Evolutionary conservation across 2,329 filamentous ascomycete species (phyloP), one percentile per base, ranked within the genome.

Genomic region (Botrytis tulipae): DNA sequence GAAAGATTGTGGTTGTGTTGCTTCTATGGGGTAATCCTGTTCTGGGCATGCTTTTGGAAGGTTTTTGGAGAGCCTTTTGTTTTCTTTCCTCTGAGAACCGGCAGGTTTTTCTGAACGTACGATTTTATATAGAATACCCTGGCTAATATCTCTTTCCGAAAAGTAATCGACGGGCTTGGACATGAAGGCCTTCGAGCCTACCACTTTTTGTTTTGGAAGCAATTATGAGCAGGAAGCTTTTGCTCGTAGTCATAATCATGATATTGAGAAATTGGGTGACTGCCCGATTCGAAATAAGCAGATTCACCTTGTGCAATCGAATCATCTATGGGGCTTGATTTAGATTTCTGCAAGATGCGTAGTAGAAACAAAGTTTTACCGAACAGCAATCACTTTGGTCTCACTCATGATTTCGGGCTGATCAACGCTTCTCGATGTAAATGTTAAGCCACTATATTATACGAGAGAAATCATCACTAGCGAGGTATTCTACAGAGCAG

Each of bases 211-310:
- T 18, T 29, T 54, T n/a, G 14, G 3, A 12, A 54, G 12, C 6
- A 18, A 29, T 2, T 8, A 29, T 9, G n/a, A 29, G 0, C 6
- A 8, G 12, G 14, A 29, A 8, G 3, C 0, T 8, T 18, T 2
- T 0, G 14, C 8, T 29, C n/a, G 12, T 25, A 29, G 3, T 3
- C 12, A 57, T 18, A 29, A 9, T 9, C 2, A 29, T 29, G n/a
- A 29, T 8, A 29, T 6, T 18, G 3, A 29, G 18, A n/a, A 54
- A 6, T 29, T 3, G 14, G 14, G 16, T 54, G 9, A 22, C 14
- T 6, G n/a, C 29, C 3, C 4, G 25, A 29, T 14, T 54, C 14
- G 3, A 18, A 54, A 29, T n/a, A 14, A 8, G 14, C n/a, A 29
- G n/a, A 4, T 29, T 18, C 8, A 3, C 3, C 14, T 29, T 57